These are phyloP conservation scores for Acanthamoeba castellanii DNA, from an alignment of 208 protist genomes.

Conservation along the genomic window DNA sequence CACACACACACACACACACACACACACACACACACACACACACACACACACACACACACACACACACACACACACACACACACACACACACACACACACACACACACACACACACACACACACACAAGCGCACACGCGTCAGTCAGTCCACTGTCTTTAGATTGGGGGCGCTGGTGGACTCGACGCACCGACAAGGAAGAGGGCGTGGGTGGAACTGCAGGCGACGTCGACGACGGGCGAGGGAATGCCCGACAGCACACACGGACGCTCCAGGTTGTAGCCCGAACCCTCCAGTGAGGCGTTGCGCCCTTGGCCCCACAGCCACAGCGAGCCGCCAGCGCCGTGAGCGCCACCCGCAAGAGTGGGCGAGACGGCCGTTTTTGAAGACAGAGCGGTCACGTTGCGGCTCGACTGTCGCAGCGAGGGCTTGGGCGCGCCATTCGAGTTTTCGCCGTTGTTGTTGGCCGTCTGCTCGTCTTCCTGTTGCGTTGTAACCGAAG, in stretches of 20 bases:
- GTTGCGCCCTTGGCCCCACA: constrained; percentile 67
- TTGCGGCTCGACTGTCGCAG: neutral
- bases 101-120: no score
- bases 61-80: no score
- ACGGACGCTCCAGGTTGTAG: constrained; percentile 5
- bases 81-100: no score
- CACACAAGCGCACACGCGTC: no score
- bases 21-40: no score
- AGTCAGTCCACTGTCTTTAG: no score
- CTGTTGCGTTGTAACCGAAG: neutral
- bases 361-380: neutral
- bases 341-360: neutral
- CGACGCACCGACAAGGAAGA: constrained; percentile 17
- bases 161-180: neutral
- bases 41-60: no score
- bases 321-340: constrained; percentile 40
- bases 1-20: no score
- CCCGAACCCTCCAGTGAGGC: constrained; percentile 38
- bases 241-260: neutral
- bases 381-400: neutral
- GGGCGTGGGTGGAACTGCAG: constrained; percentile 60
- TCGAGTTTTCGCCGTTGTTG: neutral
- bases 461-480: neutral
- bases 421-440: neutral
- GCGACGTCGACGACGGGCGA: constrained; percentile 59